Evolutionary conservation across 2,329 filamentous ascomycete genomes (phyloP).

Genomic region (Pezicula rhizophila): DNA sequence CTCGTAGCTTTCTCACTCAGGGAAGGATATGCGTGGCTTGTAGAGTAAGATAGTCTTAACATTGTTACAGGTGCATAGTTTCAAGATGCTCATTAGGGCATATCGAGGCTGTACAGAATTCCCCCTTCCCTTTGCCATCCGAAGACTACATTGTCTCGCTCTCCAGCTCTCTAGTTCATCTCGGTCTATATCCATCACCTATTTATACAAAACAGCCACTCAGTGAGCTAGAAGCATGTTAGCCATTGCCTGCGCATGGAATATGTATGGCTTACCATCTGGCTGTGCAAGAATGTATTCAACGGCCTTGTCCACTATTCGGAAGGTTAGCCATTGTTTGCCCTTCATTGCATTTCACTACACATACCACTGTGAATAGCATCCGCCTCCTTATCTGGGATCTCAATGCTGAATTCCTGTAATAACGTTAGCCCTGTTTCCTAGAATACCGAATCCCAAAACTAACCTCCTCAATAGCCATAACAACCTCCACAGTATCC

Average conservation of each 20-base stretch:
- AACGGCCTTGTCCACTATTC: constrained; percentile 66
- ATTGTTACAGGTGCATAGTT: constrained; percentile 28
- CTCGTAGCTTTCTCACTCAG: background rate
- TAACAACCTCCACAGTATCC: constrained; percentile 98
- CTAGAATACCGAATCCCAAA: constrained; percentile 1
- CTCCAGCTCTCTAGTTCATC: constrained; percentile 8
- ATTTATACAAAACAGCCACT: constrained; percentile 24
- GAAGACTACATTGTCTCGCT: constrained; percentile 9
- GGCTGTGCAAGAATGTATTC: constrained; percentile 70
- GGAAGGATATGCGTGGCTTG: background rate
- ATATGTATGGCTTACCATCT: constrained; percentile 51
- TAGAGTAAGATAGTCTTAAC: constrained; percentile 28
- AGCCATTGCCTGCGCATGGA: constrained; percentile 1
- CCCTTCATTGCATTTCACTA: background rate
- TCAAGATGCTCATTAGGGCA: constrained; percentile 22
- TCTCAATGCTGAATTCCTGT: constrained; percentile 67
- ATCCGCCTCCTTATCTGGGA: constrained; percentile 74
- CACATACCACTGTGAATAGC: constrained; percentile 68
- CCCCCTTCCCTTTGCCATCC: constrained; percentile 13
- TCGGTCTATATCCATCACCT: constrained; percentile 5
- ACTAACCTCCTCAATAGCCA: constrained; percentile 95
- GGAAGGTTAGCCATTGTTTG: constrained; percentile 18
- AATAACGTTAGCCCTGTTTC: constrained; percentile 20
- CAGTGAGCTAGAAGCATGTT: constrained; percentile 24
- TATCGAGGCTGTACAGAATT: constrained; percentile 24